These are phyloP conservation scores for Microglena sp. DNA, from an alignment of 139 green algal species.

Conservation along the genomic window DNA sequence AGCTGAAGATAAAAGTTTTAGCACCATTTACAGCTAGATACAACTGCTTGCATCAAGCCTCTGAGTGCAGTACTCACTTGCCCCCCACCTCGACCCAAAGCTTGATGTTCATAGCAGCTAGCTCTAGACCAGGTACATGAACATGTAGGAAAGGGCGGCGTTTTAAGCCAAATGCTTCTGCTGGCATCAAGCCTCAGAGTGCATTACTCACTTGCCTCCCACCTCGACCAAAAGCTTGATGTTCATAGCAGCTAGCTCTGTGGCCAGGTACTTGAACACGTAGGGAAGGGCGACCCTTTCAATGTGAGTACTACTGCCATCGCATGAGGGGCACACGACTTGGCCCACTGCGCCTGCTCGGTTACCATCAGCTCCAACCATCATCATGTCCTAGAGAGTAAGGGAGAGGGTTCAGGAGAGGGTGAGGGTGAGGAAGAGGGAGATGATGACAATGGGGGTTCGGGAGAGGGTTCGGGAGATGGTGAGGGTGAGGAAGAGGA, in stretches of 20 bases:
- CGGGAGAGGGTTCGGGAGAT: neutral
- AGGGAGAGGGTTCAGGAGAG: no score
- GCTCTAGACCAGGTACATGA: slow-evolving; percentile 74
- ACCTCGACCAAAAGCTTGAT: slow-evolving; percentile 58
- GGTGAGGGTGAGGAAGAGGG: no score
- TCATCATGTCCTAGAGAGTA: slow-evolving; percentile 12
- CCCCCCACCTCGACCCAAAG: slow-evolving; percentile 30
- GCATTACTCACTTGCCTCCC: no score
- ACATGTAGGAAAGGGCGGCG: no score
- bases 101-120: slow-evolving; percentile 88
- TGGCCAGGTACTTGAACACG: slow-evolving; percentile 75
- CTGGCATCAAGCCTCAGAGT: no score
- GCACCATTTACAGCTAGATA: no score
- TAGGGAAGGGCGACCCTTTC: slow-evolving; percentile 75
- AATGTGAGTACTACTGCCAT: slow-evolving; percentile 37
- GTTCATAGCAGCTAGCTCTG: slow-evolving; percentile 86
- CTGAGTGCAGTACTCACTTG: no score
- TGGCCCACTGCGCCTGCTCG: neutral
- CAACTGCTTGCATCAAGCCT: no score
- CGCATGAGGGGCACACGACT: slow-evolving; percentile 54
- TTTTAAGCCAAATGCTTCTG: no score
- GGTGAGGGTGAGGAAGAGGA: no score
- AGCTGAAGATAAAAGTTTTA: no score
- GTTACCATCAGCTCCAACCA: slow-evolving; percentile 8
- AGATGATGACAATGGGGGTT: neutral